Conservation (phyloP, 2,329 filamentous ascomycete genomes). For the Aspergillus pseudoterreus region DNA sequence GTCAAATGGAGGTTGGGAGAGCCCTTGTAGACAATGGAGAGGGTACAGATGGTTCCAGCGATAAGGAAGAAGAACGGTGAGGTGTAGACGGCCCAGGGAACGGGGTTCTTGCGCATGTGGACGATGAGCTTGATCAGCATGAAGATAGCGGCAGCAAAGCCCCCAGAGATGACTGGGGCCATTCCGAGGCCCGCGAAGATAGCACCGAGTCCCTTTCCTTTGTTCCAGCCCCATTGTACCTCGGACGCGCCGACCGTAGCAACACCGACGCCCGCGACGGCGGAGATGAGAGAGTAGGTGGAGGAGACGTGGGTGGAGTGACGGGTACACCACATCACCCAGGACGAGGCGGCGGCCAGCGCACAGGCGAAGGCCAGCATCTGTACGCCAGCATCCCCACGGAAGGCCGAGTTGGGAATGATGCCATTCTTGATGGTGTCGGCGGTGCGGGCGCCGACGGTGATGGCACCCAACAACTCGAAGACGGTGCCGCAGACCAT, state of each 20-base stretch:
- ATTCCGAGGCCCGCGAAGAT: slow-evolving; percentile 64
- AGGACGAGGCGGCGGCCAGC: slow-evolving; percentile 43
- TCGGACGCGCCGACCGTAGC: slow-evolving; percentile 59
- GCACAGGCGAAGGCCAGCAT: slow-evolving; percentile 53
- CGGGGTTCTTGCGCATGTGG: slow-evolving; percentile 66
- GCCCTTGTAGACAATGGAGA: slow-evolving; percentile 79
- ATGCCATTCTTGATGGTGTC: slow-evolving; percentile 78
- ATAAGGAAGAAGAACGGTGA: slow-evolving; percentile 76
- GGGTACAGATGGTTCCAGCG: slow-evolving; percentile 68
- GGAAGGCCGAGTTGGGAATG: slow-evolving; percentile 59
- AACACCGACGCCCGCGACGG: slow-evolving; percentile 66
- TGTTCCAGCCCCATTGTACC: slow-evolving; percentile 68
- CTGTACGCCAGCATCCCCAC: slow-evolving; percentile 61
- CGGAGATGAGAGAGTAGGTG: slow-evolving; percentile 67
- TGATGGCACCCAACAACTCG: slow-evolving; percentile 64
- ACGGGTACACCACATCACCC: slow-evolving; percentile 77
- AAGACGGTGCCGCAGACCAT: slow-evolving; percentile 58
- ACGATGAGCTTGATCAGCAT: slow-evolving; percentile 69
- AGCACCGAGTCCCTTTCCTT: slow-evolving; percentile 64
- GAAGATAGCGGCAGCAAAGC: slow-evolving; percentile 67
- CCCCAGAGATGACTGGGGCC: slow-evolving; percentile 64
- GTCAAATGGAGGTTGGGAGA: slow-evolving; percentile 63
- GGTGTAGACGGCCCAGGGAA: slow-evolving; percentile 68
- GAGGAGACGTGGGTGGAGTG: slow-evolving; percentile 71
- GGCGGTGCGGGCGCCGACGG: slow-evolving; percentile 66